Evolutionary conservation across 2,329 filamentous ascomycete genomes (phyloP), one percentile per base, ranked within the genome.

Genomic region (Pseudogymnoascus sp.): DNA sequence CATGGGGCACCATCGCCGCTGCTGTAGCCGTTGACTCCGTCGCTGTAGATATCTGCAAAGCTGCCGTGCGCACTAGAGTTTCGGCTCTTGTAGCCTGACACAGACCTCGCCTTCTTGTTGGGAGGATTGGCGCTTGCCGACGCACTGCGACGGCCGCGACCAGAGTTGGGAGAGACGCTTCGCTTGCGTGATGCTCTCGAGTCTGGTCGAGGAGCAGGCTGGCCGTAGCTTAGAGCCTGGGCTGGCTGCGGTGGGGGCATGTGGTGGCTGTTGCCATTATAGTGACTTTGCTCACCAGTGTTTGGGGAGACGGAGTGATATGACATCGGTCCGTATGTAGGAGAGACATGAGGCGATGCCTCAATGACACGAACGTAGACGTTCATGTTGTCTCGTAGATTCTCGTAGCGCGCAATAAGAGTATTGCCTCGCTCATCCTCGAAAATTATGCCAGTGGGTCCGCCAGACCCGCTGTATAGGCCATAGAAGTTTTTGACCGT

Each of bases 401-500:
- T 99, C 76, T 97, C 93, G 75, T 96, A 97, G 64, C 91, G 86
- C 66, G 93, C 92, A 75, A 99, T 97, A 71, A 99, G 85, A 64
- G 89, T 96, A 71, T 89, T 93, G 70, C 90, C 91, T 70, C 88
- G 80, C 66, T 90, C 85, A 74, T 97, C 93, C 77, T 97, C 93
- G 72, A 99, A 97, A 77, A 91, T 96, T 72, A 99, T 88, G 67
- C 94, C 92, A 73, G 87, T 87, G 68, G 85, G 85, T 68, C 85
- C 83, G 65, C 77, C 77, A 36, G 81, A 80, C 65, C 84, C 87
- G 67, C 93, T 90, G 74, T 97, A 97, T 68, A 99, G 83, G 64
- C 94, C 94, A 73, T 96, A 97, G 78, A 97, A 97, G 80, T 97
- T 97, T 82, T 96, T 97, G 72, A 97, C 93, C 1, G 94, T 97